Evolutionary conservation across 2,329 filamentous ascomycete species (phyloP).

Genomic region (Thielaviopsis musarum): DNA sequence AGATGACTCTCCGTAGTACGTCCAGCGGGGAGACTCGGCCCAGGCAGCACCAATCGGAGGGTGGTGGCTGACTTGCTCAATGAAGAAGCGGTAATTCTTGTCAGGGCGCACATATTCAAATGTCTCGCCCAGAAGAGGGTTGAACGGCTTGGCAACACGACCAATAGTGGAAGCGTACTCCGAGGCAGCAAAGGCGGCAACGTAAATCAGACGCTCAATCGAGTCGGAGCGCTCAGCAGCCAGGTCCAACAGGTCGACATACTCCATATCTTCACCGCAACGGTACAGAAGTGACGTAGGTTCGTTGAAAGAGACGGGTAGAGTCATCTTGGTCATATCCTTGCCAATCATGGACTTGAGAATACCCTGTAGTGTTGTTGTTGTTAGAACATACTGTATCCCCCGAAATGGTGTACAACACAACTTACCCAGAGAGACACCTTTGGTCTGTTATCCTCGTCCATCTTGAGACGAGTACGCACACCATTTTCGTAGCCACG

Average conservation of each 20-base stretch:
- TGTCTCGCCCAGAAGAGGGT: constrained; percentile 86
- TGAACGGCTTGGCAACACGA: constrained; percentile 95
- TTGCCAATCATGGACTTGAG: constrained; percentile 99
- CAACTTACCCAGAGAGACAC: constrained; percentile 80
- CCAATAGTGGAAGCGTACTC: constrained; percentile 96
- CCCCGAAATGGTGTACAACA: not conserved
- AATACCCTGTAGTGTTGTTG: constrained; percentile 47
- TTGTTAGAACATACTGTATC: too few species aligned
- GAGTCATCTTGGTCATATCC: constrained; percentile 99
- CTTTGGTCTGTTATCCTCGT: constrained; percentile 82
- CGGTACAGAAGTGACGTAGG: constrained; percentile 89
- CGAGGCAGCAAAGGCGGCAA: constrained; percentile 87
- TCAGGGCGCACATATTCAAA: constrained; percentile 93
- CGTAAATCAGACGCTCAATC: constrained; percentile 81
- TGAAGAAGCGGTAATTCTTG: constrained; percentile 95
- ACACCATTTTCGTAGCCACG: constrained; percentile 83
- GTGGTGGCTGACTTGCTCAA: constrained; percentile 96
- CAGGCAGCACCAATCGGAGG: constrained; percentile 86
- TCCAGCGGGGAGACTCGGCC: constrained; percentile 87
- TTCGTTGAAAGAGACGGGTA: constrained; percentile 97
- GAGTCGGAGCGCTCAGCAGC: constrained; percentile 76
- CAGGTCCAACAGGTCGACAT: constrained; percentile 77
- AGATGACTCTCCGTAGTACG: constrained; percentile 90
- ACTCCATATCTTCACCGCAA: constrained; percentile 96
- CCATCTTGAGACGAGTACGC: constrained; percentile 65